Conservation (phyloP, 768 basidiomycete species). For the Crassisporium funariophilum region DNA sequence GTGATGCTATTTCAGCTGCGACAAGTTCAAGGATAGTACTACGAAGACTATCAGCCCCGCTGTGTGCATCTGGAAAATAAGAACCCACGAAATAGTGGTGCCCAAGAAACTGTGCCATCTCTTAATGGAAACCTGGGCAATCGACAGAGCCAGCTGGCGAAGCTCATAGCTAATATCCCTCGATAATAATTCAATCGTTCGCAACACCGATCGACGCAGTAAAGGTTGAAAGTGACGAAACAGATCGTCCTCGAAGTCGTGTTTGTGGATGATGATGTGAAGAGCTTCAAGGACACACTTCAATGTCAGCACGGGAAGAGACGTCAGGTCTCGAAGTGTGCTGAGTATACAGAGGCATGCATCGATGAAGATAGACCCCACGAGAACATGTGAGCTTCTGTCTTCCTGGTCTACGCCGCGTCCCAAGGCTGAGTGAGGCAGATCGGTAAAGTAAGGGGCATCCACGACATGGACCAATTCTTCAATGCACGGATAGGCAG, state of each 20-base stretch:
- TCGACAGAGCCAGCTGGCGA: conserved; percentile 64
- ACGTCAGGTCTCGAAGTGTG: conserved; percentile 43
- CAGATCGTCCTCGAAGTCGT: conserved; percentile 61
- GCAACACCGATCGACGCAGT: conserved; percentile 54
- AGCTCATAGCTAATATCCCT: conserved; percentile 65
- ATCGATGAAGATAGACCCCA: conserved; percentile 70
- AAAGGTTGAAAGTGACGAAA: conserved; percentile 56
- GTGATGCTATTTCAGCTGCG: conserved; percentile 47
- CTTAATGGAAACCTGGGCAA: conserved; percentile 63
- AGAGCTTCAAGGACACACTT: conserved; percentile 67
- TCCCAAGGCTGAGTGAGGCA: conserved; percentile 47
- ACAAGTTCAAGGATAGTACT: conserved; percentile 59
- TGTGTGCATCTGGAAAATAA: neutral
- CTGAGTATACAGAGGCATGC: conserved; percentile 53
- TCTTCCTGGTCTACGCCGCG: conserved; percentile 45
- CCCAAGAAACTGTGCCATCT: conserved; percentile 57
- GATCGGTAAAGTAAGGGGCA: conserved; percentile 48
- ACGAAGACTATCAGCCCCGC: neutral
- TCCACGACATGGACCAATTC: conserved; percentile 64
- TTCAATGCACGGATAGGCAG: conserved; percentile 56
- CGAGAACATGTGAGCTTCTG: conserved; percentile 43
- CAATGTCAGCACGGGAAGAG: conserved; percentile 55
- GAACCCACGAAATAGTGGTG: conserved; percentile 53
- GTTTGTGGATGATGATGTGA: conserved; percentile 70
- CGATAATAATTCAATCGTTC: conserved; percentile 51